Evolutionary conservation across 352 stramenopile genomes (phyloP), one percentile per base, ranked within the genome.

Genomic region (Phytophthora brassicae): DNA sequence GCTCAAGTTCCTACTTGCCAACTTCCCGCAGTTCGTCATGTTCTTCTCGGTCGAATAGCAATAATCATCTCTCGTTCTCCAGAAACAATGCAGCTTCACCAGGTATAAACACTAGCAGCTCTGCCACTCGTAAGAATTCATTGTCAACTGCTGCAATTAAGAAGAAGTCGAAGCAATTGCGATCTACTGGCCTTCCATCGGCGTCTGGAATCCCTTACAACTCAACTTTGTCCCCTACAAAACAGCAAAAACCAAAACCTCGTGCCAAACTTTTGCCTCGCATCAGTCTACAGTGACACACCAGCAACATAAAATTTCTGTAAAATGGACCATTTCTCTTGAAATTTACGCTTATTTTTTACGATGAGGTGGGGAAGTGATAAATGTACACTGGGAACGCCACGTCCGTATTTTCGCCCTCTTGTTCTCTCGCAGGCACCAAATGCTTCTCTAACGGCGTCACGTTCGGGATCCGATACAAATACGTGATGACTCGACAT

Each of bases 351-450:
- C n/a, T n/a, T n/a, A n/a, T n/a, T n/a, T n/a, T n/a, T n/a, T n/a
- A n/a, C n/a, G n/a, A n/a, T n/a, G 45, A 49, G 17, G 33, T 68
- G 12, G 79, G 71, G 31, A 93, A 89, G 52, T 75, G 66, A 62
- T 93, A 94, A 49, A 90, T 60, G 67, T 82, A 94, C 44, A 94
- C 72, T 19, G 82, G 84, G 61, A 94, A 94, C 17, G 69, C 68
- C 24, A 84, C 68, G 28, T 89, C 70, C 24, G 47, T 22, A 39
- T 36, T 56, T 11, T 33, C 38, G 26, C 26, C 26, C 26, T 61
- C 31, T 24, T 24, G 43, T 49, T 84, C 76, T 26, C 74, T 80
- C 9, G 60, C 65, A 13, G 59, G 62, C 24, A 94, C 50, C 11
- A 91, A 72, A 51, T 89, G 79, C 31, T 74, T 78, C 28, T 70